Evolutionary conservation across 2,329 filamentous ascomycete genomes (phyloP), one percentile per base, ranked within the genome.

Genomic region (Amauroascus verrucosus): DNA sequence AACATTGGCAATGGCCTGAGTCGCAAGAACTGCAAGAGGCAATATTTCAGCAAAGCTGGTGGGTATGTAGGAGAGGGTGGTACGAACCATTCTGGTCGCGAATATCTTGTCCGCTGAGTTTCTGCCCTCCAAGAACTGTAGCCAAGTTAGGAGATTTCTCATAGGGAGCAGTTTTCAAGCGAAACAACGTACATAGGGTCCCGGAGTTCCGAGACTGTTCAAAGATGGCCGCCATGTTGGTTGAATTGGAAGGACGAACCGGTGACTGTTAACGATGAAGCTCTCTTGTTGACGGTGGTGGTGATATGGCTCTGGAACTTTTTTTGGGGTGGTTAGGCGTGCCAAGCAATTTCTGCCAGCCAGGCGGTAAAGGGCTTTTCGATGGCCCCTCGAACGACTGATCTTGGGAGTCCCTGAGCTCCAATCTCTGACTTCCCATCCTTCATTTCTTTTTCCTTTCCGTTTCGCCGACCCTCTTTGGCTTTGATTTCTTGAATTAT

Each of bases 1-100:
- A 56, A 98, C 90, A 82, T 97, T 98, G 65, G 93, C 86, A 66
- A 98, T 97, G 56, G 91, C 89, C 71, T 96, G 89, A 44, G 93
- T 97, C 62, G 93, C 93, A 62, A 89, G 82, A 47, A 97, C 93
- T 90, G 66, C 26, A 46, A 33, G 37, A 51, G 33, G 16, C 46
- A 11, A 61, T n/a, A 45, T 60, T 60, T 51, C 54, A 58, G 53
- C 28, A 40, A 46, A 48, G 30, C 40, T 52, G 41, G 47, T 16
- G 30, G 28, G 30, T 18, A 41, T 45, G n/a, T n/a, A 38, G 35
- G 35, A 53, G 41, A 22, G 26, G 30, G 57, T 26, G 59, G 56
- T 59, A 68, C 76, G 68, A 73, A 87, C 86, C 86, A 78, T 96
- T 97, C 74, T 97, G 90, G 70, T 98, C 93, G 69, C 93, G 82